These are phyloP conservation scores for Sugiyamaella mastotermitis DNA, from an alignment of 805 yeast genomes.

Conservation along the genomic window DNA sequence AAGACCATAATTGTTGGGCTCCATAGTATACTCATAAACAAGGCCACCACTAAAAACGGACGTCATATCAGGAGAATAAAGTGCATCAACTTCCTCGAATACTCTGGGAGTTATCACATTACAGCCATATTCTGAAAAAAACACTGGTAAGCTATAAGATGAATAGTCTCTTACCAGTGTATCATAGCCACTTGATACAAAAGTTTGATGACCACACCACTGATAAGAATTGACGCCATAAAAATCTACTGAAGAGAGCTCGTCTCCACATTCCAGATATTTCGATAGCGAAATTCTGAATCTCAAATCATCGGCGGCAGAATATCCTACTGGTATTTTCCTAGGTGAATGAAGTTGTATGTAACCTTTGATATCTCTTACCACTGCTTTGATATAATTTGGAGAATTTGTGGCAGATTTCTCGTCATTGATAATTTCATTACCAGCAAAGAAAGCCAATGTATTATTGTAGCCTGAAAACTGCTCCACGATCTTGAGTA, in stretches of 20 bases:
- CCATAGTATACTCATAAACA: constrained; percentile 76
- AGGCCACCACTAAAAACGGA: constrained; percentile 79
- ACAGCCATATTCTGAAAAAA: constrained; percentile 91
- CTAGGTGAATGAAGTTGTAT: constrained; percentile 55
- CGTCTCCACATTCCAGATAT: constrained; percentile 71
- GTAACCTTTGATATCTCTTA: constrained; percentile 76
- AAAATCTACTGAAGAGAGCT: constrained; percentile 53
- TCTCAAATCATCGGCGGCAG: constrained; percentile 88
- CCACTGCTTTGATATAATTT: constrained; percentile 65
- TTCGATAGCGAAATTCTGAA: constrained; percentile 70
- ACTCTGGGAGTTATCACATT: constrained; percentile 71
- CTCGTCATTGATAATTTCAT: constrained; percentile 81
- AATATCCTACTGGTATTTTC: constrained; percentile 82
- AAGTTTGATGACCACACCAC: constrained; percentile 84
- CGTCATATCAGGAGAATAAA: constrained; percentile 68
- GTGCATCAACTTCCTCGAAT: constrained; percentile 68
- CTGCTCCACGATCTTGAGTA: constrained; percentile 72
- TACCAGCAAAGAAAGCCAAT: constrained; percentile 94
- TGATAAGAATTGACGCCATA: constrained; percentile 79
- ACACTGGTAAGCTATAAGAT: constrained; percentile 67
- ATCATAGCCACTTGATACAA: constrained; percentile 70
- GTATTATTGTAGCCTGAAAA: constrained; percentile 85
- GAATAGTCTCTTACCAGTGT: constrained; percentile 64
- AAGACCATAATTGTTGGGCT: constrained; percentile 72
- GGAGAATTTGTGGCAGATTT: constrained; percentile 60